phyloP scores from a whole-genome alignment of 2,329 filamentous ascomycete species.

The Colletotrichum sp. region DNA sequence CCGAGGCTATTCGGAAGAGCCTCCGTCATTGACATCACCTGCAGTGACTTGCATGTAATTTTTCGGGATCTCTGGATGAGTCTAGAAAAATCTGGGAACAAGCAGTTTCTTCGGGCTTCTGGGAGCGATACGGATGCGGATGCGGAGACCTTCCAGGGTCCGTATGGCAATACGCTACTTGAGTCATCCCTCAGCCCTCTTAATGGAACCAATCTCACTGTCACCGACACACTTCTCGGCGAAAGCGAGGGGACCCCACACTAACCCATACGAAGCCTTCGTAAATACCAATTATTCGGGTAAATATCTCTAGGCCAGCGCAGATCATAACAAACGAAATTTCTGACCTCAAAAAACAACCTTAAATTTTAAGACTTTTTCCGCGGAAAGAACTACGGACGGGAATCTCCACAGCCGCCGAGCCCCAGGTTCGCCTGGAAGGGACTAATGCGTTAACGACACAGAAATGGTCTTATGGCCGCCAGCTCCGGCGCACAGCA shows the following conservation, averaged over 20 bases:
- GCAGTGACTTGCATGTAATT: background rate
- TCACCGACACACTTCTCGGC: background rate
- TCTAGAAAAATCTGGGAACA: background rate
- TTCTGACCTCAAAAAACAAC: background rate
- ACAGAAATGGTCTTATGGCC: too few species aligned
- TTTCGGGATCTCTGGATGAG: background rate
- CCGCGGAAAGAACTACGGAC: too few species aligned
- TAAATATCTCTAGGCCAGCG: background rate
- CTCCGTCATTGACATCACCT: background rate
- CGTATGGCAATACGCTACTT: background rate
- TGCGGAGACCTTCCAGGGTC: background rate
- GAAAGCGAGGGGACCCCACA: background rate
- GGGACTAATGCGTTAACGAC: too few species aligned
- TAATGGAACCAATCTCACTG: background rate
- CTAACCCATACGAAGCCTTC: background rate
- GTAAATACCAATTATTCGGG: background rate
- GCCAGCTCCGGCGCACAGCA: too few species aligned
- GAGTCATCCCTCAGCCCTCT: background rate
- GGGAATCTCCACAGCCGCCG: too few species aligned
- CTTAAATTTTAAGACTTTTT: background rate
- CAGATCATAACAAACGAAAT: accelerated
- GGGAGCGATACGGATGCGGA: background rate
- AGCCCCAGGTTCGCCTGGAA: too few species aligned
- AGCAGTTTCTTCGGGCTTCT: background rate
- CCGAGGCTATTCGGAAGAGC: background rate